Evolutionary conservation across 2,329 filamentous ascomycete genomes (phyloP).

Genomic region (Trichoderma sp.): DNA sequence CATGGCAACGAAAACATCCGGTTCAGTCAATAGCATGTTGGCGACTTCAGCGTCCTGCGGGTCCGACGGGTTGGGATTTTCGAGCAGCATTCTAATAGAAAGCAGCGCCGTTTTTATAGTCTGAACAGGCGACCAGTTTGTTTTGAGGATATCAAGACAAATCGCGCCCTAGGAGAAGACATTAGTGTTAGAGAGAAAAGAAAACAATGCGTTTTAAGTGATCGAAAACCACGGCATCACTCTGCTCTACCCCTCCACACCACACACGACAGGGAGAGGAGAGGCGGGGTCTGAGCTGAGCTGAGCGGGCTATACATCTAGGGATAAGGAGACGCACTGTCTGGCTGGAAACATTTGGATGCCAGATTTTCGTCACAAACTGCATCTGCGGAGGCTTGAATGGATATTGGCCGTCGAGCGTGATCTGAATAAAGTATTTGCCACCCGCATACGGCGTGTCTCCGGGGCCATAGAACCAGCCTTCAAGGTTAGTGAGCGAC

Average conservation of each 20-base stretch:
- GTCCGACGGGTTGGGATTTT: constrained; percentile 91
- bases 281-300: background rate
- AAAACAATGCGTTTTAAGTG: background rate
- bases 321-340: constrained; percentile 63
- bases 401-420: constrained; percentile 85
- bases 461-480: constrained; percentile 82
- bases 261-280: background rate
- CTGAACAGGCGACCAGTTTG: constrained; percentile 92
- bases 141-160: constrained; percentile 88
- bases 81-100: constrained; percentile 89
- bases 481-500: constrained; percentile 77
- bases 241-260: background rate
- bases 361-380: constrained; percentile 94
- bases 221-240: background rate
- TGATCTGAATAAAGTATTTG: constrained; percentile 79
- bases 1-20: constrained; percentile 76
- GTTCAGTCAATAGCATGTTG: constrained; percentile 80
- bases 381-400: constrained; percentile 91
- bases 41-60: constrained; percentile 97
- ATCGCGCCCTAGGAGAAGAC: constrained; percentile 76
- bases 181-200: background rate
- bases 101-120: constrained; percentile 96
- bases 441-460: constrained; percentile 94
- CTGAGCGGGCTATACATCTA: background rate
- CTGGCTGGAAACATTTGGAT: constrained; percentile 93